Percentiles rank a stretch among this genome's conserved stretches.
Conservation (phyloP, 306 rosid species). For the Comarum palustre region DNA sequence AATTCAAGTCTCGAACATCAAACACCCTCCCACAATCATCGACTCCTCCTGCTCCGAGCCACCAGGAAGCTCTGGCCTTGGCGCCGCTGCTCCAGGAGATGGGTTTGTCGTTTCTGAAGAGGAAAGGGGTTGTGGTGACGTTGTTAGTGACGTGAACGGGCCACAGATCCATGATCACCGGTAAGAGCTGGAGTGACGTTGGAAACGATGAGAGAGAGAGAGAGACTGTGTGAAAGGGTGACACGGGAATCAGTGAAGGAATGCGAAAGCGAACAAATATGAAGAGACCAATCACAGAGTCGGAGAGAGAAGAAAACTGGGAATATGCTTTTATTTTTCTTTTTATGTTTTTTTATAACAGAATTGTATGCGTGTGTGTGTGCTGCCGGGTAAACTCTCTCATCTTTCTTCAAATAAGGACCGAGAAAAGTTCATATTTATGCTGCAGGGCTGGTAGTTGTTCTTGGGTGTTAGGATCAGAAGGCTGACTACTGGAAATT, state of each 20-base stretch:
- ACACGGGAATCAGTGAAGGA: not conserved
- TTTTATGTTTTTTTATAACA: not conserved
- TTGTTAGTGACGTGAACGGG: constrained; percentile 49
- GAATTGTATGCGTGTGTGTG: constrained; percentile 7
- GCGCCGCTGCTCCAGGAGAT: constrained; percentile 31
- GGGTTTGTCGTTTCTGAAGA: constrained; percentile 46
- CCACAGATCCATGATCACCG: constrained; percentile 65
- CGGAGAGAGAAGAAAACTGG: no score
- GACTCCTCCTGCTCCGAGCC: constrained; percentile 23
- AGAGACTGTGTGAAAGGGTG: no score
- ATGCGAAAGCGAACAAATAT: constrained; percentile 7
- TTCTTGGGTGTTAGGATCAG: no score
- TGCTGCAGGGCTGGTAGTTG: no score
- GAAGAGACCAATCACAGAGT: constrained; percentile 13
- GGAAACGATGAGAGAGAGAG: constrained; percentile 20
- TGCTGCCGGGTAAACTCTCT: no score
- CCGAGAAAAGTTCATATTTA: no score
- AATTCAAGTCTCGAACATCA: constrained; percentile 45
- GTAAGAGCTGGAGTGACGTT: constrained; percentile 7
- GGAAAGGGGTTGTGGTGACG: constrained; percentile 31
- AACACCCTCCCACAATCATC: constrained; percentile 31
- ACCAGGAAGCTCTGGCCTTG: constrained; percentile 34
- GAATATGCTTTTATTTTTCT: constrained; percentile 22
- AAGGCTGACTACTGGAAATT: no score
- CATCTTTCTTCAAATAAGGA: no score